Conservation (phyloP, 805 yeast species). For the Teunomyces panamensis region DNA sequence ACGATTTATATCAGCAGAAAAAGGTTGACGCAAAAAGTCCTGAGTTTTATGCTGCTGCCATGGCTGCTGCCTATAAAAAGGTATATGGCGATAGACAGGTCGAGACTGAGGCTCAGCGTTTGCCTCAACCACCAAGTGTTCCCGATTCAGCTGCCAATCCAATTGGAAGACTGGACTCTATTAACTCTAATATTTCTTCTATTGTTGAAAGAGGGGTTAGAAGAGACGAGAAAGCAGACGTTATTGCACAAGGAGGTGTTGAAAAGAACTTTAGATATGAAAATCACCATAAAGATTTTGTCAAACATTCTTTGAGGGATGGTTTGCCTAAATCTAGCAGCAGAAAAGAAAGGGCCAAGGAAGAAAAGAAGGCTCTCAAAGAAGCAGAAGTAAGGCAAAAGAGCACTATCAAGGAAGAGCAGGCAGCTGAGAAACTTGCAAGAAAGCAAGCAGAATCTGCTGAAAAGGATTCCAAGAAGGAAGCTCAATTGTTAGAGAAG, state of each 20-base stretch:
- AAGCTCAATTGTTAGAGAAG: slow-evolving; percentile 1
- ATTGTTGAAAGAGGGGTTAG: not conserved
- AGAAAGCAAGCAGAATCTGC: slow-evolving; percentile 8
- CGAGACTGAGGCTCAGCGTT: not conserved
- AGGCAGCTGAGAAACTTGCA: slow-evolving; percentile 9
- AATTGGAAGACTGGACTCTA: not conserved
- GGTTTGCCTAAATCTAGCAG: slow-evolving; percentile 11
- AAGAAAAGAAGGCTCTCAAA: slow-evolving; percentile 16
- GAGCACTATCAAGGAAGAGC: slow-evolving; percentile 9
- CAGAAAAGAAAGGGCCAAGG: slow-evolving; percentile 23
- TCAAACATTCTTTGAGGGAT: slow-evolving; percentile 28
- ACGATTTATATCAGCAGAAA: slow-evolving; percentile 5
- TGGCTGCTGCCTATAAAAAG: slow-evolving; percentile 22
- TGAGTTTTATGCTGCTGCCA: slow-evolving; percentile 21
- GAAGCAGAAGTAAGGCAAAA: slow-evolving; percentile 13
- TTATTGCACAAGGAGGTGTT: slow-evolving; percentile 14
- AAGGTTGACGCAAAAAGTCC: not conserved
- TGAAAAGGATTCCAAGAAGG: slow-evolving; percentile 10
- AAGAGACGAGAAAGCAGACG: not conserved
- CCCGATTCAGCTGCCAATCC: not conserved
- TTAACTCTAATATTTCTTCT: not conserved
- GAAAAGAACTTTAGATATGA: slow-evolving; percentile 21
- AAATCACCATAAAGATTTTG: slow-evolving; percentile 32
- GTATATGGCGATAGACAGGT: slow-evolving; percentile 16
- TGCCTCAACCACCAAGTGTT: not conserved